Evolutionary conservation across 129 eudicot species (phyloP).

Genomic region (Lactuca saligna): DNA sequence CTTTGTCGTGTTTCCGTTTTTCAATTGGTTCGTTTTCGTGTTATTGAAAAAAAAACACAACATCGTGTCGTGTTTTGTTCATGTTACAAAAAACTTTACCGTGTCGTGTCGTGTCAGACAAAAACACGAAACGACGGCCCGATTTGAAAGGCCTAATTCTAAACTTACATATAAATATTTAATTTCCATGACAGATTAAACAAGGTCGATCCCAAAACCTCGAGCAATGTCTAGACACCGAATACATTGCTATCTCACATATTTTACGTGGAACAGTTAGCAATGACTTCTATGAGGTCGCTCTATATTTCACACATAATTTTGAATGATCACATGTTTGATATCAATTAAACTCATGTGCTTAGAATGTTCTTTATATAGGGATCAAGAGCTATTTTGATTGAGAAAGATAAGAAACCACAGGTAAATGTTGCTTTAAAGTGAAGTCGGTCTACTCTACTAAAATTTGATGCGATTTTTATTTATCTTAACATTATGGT

Average conservation of each 20-base stretch:
- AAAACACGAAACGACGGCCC: too few relatives aligned
- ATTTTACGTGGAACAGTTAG: constrained; percentile 23
- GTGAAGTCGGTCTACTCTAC: background rate
- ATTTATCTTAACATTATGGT: background rate
- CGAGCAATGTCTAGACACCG: constrained; percentile 26
- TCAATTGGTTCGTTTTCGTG: too few relatives aligned
- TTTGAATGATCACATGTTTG: background rate
- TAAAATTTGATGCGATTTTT: background rate
- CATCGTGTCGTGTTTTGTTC: too few relatives aligned
- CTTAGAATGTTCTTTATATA: constrained; percentile 7
- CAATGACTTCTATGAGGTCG: constrained; percentile 35
- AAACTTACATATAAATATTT: background rate
- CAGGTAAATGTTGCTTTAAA: constrained; percentile 8
- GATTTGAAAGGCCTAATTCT: too few relatives aligned
- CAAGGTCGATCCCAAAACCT: constrained; percentile 32
- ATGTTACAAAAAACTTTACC: too few relatives aligned
- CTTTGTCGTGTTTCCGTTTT: too few relatives aligned
- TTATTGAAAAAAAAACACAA: too few relatives aligned
- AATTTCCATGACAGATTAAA: constrained; percentile 25
- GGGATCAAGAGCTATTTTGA: constrained; percentile 38
- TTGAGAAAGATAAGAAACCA: constrained; percentile 32
- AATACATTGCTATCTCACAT: constrained; percentile 27
- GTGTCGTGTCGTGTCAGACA: too few relatives aligned
- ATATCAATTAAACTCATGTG: background rate
- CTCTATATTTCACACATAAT: background rate